A percentile compares a stretch with the other conserved stretches of the same genome.
Conservation (phyloP, 2,329 filamentous ascomycete species). For the Fusarium anthophilum region DNA sequence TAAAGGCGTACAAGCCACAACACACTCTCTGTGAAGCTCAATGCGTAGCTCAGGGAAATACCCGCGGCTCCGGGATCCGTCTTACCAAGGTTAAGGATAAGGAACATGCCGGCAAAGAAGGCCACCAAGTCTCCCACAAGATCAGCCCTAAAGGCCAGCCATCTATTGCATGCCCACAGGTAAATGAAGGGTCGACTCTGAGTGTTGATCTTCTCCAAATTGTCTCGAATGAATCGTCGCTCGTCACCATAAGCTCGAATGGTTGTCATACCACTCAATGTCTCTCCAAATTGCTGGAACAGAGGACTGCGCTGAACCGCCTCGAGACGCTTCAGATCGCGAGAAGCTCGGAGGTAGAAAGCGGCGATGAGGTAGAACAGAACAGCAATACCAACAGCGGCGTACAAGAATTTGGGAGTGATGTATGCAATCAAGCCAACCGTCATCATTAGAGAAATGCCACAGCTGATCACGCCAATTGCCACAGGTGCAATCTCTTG, state of each 20-base stretch:
- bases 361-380: conserved; percentile 85
- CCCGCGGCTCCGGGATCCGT: conserved; percentile 93
- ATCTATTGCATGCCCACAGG: conserved; percentile 95
- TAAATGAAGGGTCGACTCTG: conserved; percentile 96
- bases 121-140: conserved; percentile 89
- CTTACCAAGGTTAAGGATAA: conserved; percentile 81
- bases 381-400: conserved; percentile 83
- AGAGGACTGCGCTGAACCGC: conserved; percentile 93
- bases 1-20: conserved; percentile 96
- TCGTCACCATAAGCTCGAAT: conserved; percentile 97
- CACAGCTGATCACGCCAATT: conserved; percentile 76
- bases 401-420: conserved; percentile 89
- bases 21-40: conserved; percentile 96
- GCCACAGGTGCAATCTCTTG: conserved; percentile 95
- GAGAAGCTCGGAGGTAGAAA: conserved; percentile 92
- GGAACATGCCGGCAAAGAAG: conserved; percentile 93
- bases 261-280: conserved; percentile 91
- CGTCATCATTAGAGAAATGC: conserved; percentile 79
- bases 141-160: conserved; percentile 93
- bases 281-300: conserved; percentile 98
- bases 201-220: conserved; percentile 85
- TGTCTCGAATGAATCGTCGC: conserved; percentile 91
- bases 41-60: conserved; percentile 93
- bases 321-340: conserved; percentile 93
- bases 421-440: conserved; percentile 87